Evolutionary conservation across 257 asterid genomes (phyloP), one percentile per base, ranked within the genome.

Genomic region (Capsicum rhomboideum): DNA sequence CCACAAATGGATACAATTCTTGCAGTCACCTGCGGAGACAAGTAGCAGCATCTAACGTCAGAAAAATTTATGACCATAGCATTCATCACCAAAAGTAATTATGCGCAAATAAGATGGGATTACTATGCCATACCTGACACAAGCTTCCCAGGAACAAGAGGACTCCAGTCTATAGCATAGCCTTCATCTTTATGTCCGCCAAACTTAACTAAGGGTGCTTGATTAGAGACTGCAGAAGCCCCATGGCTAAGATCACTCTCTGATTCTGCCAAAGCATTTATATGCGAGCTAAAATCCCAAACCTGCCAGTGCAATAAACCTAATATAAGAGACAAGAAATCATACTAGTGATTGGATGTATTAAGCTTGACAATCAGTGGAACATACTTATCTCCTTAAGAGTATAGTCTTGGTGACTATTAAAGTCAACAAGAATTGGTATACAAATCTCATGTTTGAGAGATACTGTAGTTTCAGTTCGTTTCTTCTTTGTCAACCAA

Each of bases 181-280:
- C 99, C 99, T 93, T 97, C 99, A 91, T 95, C 98, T 87, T 92
- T 90, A 90, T 97, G 99, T 23, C 98, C 97, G 3, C 64, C 86
- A 91, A 91, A 97, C 85, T 92, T 93, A 74, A 89, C 85, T 71
- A 97, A 80, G 78, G 99, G 98, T 79, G 93, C 84, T 86, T 97
- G 98, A 83, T 91, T 95, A 42, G 52, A 84, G 17, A 84, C 87
- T 26, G 89, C 63, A 8, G 93, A 67, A 84, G 86, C 96, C 83
- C 88, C 95, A 52, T 80, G 85, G 78, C 80, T 61, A 83, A 88
- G 83, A 83, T 89, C 91, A 66, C 86, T n/a, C 75, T 86, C 90
- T 6, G 94, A 91, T 86, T 91, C 96, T n/a, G 85, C 91, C 89
- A 95, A 88, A 85, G 94, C 88, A 87, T 85, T 92, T 79, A 95